Conservation (phyloP, 1,284 basidiomycete species). For the Pseudomicrostroma phylloplanum region DNA sequence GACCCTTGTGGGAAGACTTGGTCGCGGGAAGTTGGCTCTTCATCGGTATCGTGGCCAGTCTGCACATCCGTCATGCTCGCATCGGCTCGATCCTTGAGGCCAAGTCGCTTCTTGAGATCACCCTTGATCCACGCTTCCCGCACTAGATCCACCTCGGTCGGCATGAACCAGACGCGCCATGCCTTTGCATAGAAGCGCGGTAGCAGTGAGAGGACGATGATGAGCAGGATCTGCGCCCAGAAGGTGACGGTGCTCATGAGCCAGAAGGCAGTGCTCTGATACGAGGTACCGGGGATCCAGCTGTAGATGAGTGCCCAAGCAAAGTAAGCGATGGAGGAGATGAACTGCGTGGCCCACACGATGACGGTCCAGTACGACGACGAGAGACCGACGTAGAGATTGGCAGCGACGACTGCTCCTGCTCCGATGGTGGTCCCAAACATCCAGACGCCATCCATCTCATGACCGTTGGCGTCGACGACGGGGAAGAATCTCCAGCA, state of each 20-base stretch:
- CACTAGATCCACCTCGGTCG: slow-evolving; percentile 39
- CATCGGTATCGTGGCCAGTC: not conserved
- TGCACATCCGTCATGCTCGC: slow-evolving; percentile 1
- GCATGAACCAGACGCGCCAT: slow-evolving; percentile 31
- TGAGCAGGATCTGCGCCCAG: slow-evolving; percentile 34
- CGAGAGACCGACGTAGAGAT: slow-evolving; percentile 52
- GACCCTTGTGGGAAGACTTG: not conserved
- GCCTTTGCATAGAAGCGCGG: slow-evolving; percentile 36
- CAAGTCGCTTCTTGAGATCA: slow-evolving; percentile 38
- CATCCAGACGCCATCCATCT: slow-evolving; percentile 62
- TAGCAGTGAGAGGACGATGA: slow-evolving; percentile 32
- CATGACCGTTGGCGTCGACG: slow-evolving; percentile 25
- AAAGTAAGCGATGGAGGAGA: slow-evolving; percentile 38
- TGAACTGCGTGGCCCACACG: slow-evolving; percentile 36
- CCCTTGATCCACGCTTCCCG: slow-evolving; percentile 40
- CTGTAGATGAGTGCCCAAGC: slow-evolving; percentile 38
- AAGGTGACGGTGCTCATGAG: slow-evolving; percentile 34
- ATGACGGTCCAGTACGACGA: slow-evolving; percentile 17
- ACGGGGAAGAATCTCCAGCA: slow-evolving; percentile 60
- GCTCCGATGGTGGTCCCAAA: slow-evolving; percentile 88
- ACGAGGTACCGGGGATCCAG: slow-evolving; percentile 27
- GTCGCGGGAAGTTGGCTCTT: not conserved
- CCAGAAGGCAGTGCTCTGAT: slow-evolving; percentile 30
- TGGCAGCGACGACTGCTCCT: slow-evolving; percentile 77
- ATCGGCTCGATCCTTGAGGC: slow-evolving; percentile 14